A percentile compares a stretch with the other conserved stretches of the same genome.
Evolutionary conservation across 228 moss, liverwort and hornwort genomes (phyloP).

Genomic region (Sphagnum fallax): DNA sequence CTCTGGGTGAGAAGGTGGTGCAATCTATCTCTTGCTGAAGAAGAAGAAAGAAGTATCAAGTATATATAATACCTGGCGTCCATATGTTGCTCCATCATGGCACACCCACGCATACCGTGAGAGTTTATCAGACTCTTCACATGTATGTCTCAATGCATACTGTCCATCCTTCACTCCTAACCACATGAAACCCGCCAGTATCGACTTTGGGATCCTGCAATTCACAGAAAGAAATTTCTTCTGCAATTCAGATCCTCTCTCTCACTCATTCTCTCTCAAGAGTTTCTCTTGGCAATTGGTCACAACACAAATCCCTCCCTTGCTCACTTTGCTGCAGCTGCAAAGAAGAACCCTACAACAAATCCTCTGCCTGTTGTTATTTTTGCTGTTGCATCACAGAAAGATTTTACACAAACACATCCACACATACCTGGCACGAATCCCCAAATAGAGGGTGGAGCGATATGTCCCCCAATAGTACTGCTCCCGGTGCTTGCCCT

Average conservation of each 20-base stretch:
- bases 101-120: slow-evolving; percentile 80
- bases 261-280: background rate
- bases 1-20: background rate
- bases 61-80: slow-evolving; percentile 56
- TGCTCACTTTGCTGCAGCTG: too few relatives aligned
- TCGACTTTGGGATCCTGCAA: slow-evolving; percentile 78
- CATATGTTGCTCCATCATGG: slow-evolving; percentile 85
- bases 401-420: too few relatives aligned
- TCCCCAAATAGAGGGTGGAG: slow-evolving; percentile 81
- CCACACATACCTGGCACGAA: slow-evolving; percentile 62
- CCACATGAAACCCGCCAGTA: slow-evolving; percentile 93
- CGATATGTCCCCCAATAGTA: slow-evolving; percentile 98
- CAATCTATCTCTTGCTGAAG: background rate
- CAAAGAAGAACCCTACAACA: too few relatives aligned
- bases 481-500: slow-evolving; percentile 72
- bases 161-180: slow-evolving; percentile 70
- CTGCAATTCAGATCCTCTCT: background rate
- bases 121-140: slow-evolving; percentile 82
- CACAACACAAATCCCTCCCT: too few relatives aligned
- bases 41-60: background rate
- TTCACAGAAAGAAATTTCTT: background rate
- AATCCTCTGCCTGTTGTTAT: too few relatives aligned
- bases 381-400: too few relatives aligned
- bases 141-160: slow-evolving; percentile 75
- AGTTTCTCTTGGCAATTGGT: too few relatives aligned